Evolutionary conservation across 1,139 yeast species (phyloP), one percentile per base, ranked within the genome.

Genomic region (Blastobotrys proliferans): DNA sequence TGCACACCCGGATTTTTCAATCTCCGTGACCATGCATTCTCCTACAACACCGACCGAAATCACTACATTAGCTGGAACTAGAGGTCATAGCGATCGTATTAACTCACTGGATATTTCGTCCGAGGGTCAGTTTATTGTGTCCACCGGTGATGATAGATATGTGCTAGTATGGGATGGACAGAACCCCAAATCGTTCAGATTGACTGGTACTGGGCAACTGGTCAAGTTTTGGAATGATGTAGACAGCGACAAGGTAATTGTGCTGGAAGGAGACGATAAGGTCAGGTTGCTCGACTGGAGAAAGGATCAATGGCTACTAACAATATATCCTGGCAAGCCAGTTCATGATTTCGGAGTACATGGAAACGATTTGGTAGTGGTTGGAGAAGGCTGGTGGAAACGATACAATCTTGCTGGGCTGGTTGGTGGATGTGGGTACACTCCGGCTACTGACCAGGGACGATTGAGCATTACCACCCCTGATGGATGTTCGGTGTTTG

Each of bases 381-480:
- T 63, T 28, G 69, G 68, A 1, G 54, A 57, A 19, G 68, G 68
- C 3, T 63, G 66, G 67, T 57, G 62, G 60, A 64, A 64, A 42
- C 51, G 54, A 21, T 66, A 59, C 40, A 49, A 53, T 35, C 35
- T 54, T n/a, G 47, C 44, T 14, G 41, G 52, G 9, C 41, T 55
- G 22, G 27, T 40, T 16, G 61, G 60, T 8, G 61, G 61, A 9
- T 51, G 58, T 40, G 62, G 62, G 9, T 54, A 51, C 37, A 58
- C 61, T 2, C 44, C 46, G 11, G 53, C 61, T 3, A 36, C 43
- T 2, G 50, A 49, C 22, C 51, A 53, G 24, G 54, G 53, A 10
- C 22, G 33, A 13, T 20, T 43, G 30, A 20, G 24, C 31, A 24
- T 30, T n/a, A 13, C 33, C 8, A 6, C 16, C n/a, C 9, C 21